phyloP scores from a whole-genome alignment of 2,329 filamentous ascomycete species.

The Ascochyta pisi region DNA sequence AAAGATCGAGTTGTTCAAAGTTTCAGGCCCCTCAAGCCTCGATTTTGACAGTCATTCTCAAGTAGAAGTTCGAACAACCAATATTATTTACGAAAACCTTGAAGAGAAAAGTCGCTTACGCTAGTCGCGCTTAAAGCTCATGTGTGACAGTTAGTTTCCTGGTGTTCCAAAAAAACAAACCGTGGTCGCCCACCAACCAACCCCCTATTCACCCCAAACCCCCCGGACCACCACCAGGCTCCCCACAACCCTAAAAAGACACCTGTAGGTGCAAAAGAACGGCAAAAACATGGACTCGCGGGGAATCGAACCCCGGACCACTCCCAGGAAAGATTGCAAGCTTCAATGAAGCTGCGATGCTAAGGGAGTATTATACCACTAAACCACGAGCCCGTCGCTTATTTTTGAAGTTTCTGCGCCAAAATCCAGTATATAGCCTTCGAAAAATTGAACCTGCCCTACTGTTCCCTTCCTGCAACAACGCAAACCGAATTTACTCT shows the following conservation, averaged over 20 bases:
- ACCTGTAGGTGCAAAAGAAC: background rate
- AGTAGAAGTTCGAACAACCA: background rate
- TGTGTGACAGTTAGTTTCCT: background rate
- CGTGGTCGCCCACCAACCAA: too few relatives aligned
- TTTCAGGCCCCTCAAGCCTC: too few relatives aligned
- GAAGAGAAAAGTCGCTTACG: background rate
- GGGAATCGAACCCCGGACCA: constrained; percentile 22
- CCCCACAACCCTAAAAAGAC: background rate
- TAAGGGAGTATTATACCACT: constrained; percentile 33
- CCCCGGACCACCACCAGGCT: background rate
- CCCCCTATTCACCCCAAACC: background rate
- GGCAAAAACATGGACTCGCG: constrained; percentile 1
- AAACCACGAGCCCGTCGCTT: constrained; percentile 26
- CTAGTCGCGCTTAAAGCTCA: background rate
- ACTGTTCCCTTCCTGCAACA: background rate
- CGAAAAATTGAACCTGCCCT: background rate
- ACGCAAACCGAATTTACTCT: too few relatives aligned
- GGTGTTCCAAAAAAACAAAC: background rate
- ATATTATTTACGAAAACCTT: background rate
- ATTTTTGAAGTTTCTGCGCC: background rate
- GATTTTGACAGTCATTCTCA: too few relatives aligned
- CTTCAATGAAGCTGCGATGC: constrained; percentile 11
- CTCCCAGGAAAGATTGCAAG: constrained; percentile 9
- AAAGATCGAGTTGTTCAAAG: too few relatives aligned
- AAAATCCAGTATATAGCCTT: background rate